phyloP scores from a whole-genome alignment of 306 rosid genomes.

The Carpinus viminea region DNA sequence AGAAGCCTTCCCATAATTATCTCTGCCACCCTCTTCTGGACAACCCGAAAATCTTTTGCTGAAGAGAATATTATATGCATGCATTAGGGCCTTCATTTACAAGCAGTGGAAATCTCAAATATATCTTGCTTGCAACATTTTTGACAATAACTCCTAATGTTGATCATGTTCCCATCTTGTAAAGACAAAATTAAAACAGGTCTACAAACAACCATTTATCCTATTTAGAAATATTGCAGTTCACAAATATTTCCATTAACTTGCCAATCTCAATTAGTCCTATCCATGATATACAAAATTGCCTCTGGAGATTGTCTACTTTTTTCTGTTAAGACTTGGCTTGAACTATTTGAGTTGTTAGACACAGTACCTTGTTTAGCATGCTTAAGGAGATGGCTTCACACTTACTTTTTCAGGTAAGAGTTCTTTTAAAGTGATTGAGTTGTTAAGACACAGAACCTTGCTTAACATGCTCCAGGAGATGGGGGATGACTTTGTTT shows the following conservation, averaged over 20 bases:
- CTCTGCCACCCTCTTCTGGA: slow-evolving; percentile 85
- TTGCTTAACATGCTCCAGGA: background rate
- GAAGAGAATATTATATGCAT: slow-evolving; percentile 28
- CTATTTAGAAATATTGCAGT: background rate
- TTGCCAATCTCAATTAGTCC: background rate
- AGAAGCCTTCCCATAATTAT: slow-evolving; percentile 76
- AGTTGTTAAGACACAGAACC: background rate
- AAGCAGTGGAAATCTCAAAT: slow-evolving; percentile 20
- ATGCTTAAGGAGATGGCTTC: background rate
- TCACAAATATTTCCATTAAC: background rate
- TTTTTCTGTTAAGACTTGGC: background rate
- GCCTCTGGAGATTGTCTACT: background rate
- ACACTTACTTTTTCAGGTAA: too few relatives aligned
- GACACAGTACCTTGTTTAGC: background rate
- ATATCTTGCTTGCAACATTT: slow-evolving; percentile 2
- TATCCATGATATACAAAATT: background rate
- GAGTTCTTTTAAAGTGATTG: background rate
- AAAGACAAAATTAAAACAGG: background rate
- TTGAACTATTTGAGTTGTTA: background rate
- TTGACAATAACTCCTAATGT: background rate
- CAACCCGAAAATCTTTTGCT: slow-evolving; percentile 75
- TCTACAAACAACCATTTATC: background rate
- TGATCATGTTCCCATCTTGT: background rate
- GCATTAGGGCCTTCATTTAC: slow-evolving; percentile 17
- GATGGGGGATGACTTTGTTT: background rate